These are phyloP conservation scores for Picea abies DNA, from an alignment of 83 land plant species.

Conservation along the genomic window DNA sequence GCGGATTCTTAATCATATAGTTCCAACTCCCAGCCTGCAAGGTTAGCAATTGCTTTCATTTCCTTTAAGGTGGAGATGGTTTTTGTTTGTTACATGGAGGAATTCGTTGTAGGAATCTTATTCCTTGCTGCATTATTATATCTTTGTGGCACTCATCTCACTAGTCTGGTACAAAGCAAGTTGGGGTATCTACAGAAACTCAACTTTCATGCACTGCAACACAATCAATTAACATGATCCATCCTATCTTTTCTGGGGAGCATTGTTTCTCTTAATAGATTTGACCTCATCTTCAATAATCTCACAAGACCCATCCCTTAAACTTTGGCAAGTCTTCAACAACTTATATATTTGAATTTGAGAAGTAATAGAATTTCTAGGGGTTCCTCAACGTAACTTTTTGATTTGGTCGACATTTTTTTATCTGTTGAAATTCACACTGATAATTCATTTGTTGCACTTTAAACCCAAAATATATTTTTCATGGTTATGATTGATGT, in stretches of 20 bases:
- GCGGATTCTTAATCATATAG: too few species aligned
- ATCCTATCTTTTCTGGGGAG: constrained; percentile 31
- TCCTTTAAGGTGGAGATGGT: background rate
- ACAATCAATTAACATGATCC: constrained; percentile 20
- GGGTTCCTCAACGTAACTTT: too few species aligned
- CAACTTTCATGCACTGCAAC: constrained; percentile 19
- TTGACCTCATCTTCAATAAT: constrained; percentile 28
- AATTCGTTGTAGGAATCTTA: too few species aligned
- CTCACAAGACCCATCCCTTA: constrained; percentile 36
- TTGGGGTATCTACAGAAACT: constrained; percentile 24
- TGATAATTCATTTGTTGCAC: too few species aligned
- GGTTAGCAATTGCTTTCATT: background rate
- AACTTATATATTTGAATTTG: constrained; percentile 29
- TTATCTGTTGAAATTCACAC: too few species aligned
- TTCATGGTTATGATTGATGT: too few species aligned
- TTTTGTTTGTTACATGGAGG: background rate
- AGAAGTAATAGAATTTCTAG: background rate
- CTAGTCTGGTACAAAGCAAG: constrained; percentile 19
- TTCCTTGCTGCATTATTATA: constrained; percentile 34
- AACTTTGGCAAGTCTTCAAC: constrained; percentile 19
- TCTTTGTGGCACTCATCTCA: constrained; percentile 35
- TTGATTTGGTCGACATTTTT: too few species aligned
- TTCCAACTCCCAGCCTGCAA: background rate
- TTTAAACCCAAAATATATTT: too few species aligned
- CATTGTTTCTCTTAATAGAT: constrained; percentile 17